Base-by-base conservation (phyloP, 1,139 yeast genomes). In the Geotrichum citri-aurantii region DNA sequence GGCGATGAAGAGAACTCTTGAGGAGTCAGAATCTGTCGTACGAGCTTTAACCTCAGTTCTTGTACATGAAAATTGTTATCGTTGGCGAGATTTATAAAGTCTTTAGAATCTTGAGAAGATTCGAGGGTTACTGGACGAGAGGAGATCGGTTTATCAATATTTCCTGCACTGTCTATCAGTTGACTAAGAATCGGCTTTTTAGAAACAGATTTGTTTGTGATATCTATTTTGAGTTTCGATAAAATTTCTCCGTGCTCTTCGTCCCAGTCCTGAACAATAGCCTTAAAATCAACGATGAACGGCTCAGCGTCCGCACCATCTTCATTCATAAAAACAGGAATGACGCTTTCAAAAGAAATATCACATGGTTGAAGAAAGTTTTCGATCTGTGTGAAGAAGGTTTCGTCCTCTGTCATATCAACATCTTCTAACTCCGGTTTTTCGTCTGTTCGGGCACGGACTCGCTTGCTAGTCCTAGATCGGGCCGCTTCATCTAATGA, bases 261-360 rank as follows among this genome's bases (percentile, higher is more conserved):
- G 31, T 69, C 76, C 86, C 86, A 82, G 26, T 69, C 67, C 19
- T 71, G 71, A 17, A 82, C 63, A 42, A 76, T 67, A 1, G 65
- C 61, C 47, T 73, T 69, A 59, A 82, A 75, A 62, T 79, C 82
- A 4, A 62, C 54, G n/a, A 72, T 64, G 33, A 62, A 66, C 52
- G 62, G 68, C 50, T 69, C 69, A 1, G 50, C 27, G 12, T 21
- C 29, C 21, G 63, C 57, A 52, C 62, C 56, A 10, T 61, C 64
- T 1, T 64, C 63, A 7, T 65, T 62, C 33, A 65, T 57, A 37
- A 68, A 65, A 14, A 50, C 21, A n/a, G 58, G 48, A 17, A 53
- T 23, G 12, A 59, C 1, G 64, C 62, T 2, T 68, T 66, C 64
- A 54, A 70, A 68, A 14, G 61, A 57, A 12, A 62, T 48, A 21